Evolutionary conservation across 2,329 filamentous ascomycete genomes (phyloP).

Genomic region (Aspergillus luchuensis): DNA sequence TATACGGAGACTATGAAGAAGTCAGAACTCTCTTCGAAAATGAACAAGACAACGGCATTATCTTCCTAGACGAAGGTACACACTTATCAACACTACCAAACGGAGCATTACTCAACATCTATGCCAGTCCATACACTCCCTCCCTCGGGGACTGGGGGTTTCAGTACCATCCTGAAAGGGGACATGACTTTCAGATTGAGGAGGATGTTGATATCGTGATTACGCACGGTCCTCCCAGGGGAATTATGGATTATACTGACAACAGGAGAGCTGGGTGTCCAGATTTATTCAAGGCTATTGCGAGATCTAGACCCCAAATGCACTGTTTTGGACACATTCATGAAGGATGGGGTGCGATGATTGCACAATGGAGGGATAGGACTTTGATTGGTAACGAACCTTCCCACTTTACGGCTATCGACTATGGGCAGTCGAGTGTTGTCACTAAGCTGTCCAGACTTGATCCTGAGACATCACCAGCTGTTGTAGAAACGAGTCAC

Average conservation of each 20-base stretch:
- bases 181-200: slow-evolving; percentile 42
- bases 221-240: slow-evolving; percentile 58
- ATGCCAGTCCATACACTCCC: slow-evolving; percentile 58
- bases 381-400: slow-evolving; percentile 14
- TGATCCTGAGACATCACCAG: neutral
- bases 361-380: slow-evolving; percentile 54
- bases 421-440: slow-evolving; percentile 43
- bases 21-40: slow-evolving; percentile 44
- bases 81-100: slow-evolving; percentile 53
- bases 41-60: slow-evolving; percentile 44
- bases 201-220: slow-evolving; percentile 50
- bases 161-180: slow-evolving; percentile 46
- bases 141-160: slow-evolving; percentile 52
- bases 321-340: slow-evolving; percentile 48
- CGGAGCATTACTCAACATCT: slow-evolving; percentile 53
- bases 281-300: slow-evolving; percentile 34
- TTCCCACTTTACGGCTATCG: slow-evolving; percentile 51
- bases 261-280: slow-evolving; percentile 35
- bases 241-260: slow-evolving; percentile 52
- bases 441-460: slow-evolving; percentile 31
- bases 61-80: slow-evolving; percentile 55
- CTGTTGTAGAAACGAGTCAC: slow-evolving; percentile 44
- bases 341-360: slow-evolving; percentile 59
- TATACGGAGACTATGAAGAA: slow-evolving; percentile 47
- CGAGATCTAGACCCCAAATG: slow-evolving; percentile 35